A percentile compares a stretch with the other conserved stretches of the same genome.
Conservation (phyloP, 2,329 filamentous ascomycete genomes). For the Alternaria sp. region DNA sequence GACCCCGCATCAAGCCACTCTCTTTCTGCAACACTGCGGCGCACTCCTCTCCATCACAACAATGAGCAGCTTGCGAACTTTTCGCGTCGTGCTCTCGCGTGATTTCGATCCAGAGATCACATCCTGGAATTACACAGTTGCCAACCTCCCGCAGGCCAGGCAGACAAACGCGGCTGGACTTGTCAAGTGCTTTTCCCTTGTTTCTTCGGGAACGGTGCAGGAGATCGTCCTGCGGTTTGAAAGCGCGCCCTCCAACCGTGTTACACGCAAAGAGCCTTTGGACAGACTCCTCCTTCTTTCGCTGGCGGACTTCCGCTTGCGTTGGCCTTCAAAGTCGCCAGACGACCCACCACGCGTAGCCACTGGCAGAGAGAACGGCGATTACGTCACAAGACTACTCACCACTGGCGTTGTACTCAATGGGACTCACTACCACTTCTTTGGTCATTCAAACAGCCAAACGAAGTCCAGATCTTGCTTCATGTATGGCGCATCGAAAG, state of each 20-base stretch:
- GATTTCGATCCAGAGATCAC: not conserved
- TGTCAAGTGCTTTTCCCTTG: conserved; percentile 40
- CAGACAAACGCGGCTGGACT: conserved; percentile 10
- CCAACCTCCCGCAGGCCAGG: not conserved
- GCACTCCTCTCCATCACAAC: not conserved
- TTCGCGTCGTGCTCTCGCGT: not conserved
- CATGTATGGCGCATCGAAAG: conserved; percentile 44
- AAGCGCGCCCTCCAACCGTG: conserved; percentile 38
- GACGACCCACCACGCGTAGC: conserved; percentile 23
- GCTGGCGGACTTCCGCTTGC: conserved; percentile 44
- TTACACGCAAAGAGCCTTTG: conserved; percentile 34
- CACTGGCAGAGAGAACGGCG: conserved; percentile 44
- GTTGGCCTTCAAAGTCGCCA: conserved; percentile 8
- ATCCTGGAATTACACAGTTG: not conserved
- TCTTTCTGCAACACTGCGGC: not conserved
- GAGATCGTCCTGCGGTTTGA: conserved; percentile 35
- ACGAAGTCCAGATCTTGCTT: conserved; percentile 53
- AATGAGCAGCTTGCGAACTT: not conserved
- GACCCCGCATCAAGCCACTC: not conserved
- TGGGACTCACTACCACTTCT: conserved; percentile 50
- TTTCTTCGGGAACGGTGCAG: conserved; percentile 29
- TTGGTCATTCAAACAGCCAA: conserved; percentile 54
- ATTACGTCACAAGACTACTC: conserved; percentile 48
- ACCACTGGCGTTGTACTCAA: conserved; percentile 45
- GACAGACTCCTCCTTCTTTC: conserved; percentile 46